A percentile compares a stretch with the other conserved stretches of the same genome.
Conservation (phyloP, 495 filamentous ascomycete species). For the Bryoglossum gracile region DNA sequence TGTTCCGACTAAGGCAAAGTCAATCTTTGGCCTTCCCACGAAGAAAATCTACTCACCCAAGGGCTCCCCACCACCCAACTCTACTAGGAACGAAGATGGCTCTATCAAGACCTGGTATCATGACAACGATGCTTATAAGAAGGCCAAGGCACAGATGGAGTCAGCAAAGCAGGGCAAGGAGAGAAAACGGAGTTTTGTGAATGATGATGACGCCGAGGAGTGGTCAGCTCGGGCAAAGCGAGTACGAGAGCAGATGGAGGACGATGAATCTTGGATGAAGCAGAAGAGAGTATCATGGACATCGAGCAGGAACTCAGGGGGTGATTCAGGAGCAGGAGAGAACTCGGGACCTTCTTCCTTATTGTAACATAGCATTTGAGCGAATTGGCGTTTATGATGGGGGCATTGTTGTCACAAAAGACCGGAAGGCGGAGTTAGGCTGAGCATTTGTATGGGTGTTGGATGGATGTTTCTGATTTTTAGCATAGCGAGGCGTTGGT, state of each 20-base stretch:
- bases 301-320: too few species aligned
- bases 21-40: too few species aligned
- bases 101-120: conserved; percentile 20
- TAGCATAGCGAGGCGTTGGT: too few species aligned
- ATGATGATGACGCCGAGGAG: conserved; percentile 25
- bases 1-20: conserved; percentile 17
- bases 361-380: too few species aligned
- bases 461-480: too few species aligned
- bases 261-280: conserved; percentile 23
- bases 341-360: too few species aligned
- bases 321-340: too few species aligned
- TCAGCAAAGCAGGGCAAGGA: conserved; percentile 3
- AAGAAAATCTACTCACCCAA: neutral
- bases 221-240: conserved; percentile 23
- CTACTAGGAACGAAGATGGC: neutral
- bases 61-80: neutral
- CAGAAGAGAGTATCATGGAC: too few species aligned
- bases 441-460: too few species aligned
- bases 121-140: conserved; percentile 13
- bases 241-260: conserved; percentile 26
- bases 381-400: too few species aligned
- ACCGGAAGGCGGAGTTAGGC: too few species aligned
- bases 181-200: conserved; percentile 12
- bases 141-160: conserved; percentile 17
- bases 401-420: too few species aligned